Conservation (phyloP, 768 basidiomycete species). For the Phaeolepiota aurea region DNA sequence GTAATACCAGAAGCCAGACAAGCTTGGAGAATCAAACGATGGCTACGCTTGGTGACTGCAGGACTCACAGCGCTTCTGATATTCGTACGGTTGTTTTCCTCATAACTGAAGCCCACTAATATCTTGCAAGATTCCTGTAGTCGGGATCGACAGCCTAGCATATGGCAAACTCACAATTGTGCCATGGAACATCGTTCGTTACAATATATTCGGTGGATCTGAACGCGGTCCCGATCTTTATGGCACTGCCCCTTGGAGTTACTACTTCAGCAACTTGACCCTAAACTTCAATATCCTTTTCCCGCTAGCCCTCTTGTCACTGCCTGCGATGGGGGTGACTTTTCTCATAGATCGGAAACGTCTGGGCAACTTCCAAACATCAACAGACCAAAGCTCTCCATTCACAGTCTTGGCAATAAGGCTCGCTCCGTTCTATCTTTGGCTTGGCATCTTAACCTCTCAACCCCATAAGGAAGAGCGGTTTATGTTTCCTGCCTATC, state of each 20-base stretch:
- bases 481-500: constrained; percentile 96
- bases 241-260: constrained; percentile 83
- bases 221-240: constrained; percentile 87
- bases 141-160: constrained; percentile 75
- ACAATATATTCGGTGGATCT: constrained; percentile 83
- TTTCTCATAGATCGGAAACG: constrained; percentile 70
- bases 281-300: constrained; percentile 91
- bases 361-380: constrained; percentile 45
- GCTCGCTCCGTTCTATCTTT: constrained; percentile 88
- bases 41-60: constrained; percentile 45
- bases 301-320: constrained; percentile 70
- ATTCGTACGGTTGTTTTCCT: constrained; percentile 37
- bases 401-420: constrained; percentile 70
- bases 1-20: constrained; percentile 34
- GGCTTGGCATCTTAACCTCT: constrained; percentile 68
- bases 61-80: constrained; percentile 51
- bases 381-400: constrained; percentile 62
- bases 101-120: background rate
- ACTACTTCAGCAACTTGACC: constrained; percentile 81
- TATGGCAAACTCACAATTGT: constrained; percentile 77
- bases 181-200: constrained; percentile 88
- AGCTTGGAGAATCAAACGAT: constrained; percentile 57
- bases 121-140: constrained; percentile 63
- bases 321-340: constrained; percentile 74
- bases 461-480: constrained; percentile 97